phyloP scores from a whole-genome alignment of 345 rosid genomes.

The Mercurialis annua region DNA sequence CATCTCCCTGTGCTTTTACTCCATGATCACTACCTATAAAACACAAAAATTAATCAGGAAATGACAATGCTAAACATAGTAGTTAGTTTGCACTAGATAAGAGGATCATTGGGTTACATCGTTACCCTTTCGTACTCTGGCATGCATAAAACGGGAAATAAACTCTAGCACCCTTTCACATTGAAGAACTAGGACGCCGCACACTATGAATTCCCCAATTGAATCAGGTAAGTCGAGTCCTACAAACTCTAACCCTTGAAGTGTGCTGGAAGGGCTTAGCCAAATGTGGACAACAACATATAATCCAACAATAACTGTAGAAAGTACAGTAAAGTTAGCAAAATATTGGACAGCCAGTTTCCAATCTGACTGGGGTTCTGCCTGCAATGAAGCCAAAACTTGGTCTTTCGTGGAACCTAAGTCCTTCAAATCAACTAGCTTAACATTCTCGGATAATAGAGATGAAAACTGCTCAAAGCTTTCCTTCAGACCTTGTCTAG shows the following conservation, averaged over 20 bases:
- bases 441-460: constrained; percentile 60
- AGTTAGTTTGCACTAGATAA: constrained; percentile 7
- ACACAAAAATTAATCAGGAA: constrained; percentile 10
- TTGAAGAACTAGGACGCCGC: constrained; percentile 80
- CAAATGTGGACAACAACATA: constrained; percentile 73
- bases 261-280: constrained; percentile 51
- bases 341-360: constrained; percentile 80
- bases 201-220: constrained; percentile 75
- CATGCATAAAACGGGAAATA: constrained; percentile 82
- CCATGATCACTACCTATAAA: constrained; percentile 86
- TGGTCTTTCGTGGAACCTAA: constrained; percentile 78
- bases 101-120: neutral
- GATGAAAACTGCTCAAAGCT: constrained; percentile 64
- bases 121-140: constrained; percentile 80
- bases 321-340: constrained; percentile 75
- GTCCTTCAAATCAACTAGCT: constrained; percentile 78
- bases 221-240: constrained; percentile 98
- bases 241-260: constrained; percentile 89
- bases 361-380: constrained; percentile 80
- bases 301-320: constrained; percentile 58
- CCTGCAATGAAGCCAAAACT: constrained; percentile 74
- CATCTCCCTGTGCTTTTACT: constrained; percentile 92
- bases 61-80: neutral
- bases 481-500: constrained; percentile 77
- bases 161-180: constrained; percentile 57